Evolutionary conservation across 129 eudicot species (phyloP), one percentile per base, ranked within the genome.

Genomic region (Pulicaria dysenterica): DNA sequence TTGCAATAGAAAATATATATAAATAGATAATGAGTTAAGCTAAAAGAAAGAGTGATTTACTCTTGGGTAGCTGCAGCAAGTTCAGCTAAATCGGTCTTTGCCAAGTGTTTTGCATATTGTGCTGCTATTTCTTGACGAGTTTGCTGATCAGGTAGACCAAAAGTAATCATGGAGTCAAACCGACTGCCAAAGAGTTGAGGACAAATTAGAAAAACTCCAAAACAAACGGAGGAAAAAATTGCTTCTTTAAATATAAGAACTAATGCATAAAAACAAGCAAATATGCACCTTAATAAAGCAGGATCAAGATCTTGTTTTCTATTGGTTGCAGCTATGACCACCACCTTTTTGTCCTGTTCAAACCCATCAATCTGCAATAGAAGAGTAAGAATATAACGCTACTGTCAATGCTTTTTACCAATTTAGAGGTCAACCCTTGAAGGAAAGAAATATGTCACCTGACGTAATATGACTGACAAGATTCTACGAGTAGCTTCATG

Each of bases 231-330:
- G 8, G 4, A 11, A 49, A 58, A 14, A 4, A 7, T 15, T 5
- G 66, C 46, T 31, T 43, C 51, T 38, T 47, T 36, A 40, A 17
- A 19, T 14, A 38, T 5, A 69, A 56, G 11, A 55, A 40, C 51
- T 4, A n/a, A 64, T 43, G 54, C 17, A 39, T 58, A 16, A 73
- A 19, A 64, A 64, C 58, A 59, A 36, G 47, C 67, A 44, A 60
- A 14, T 37, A 41, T 7, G 34, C 76, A 94, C 99, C 99, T 94
- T 53, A 90, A 77, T 55, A 94, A 81, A 86, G 99, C 99, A 69
- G 99, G 97, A 82, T 94, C 99, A 81, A 94, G 96, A 63, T 94
- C 99, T 72, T 90, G 97, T 73, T 90, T 94, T 58, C 99, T 84
- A 76, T 94, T 94, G 56, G 99, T 94, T 69, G 99, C 99, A 58